These are phyloP conservation scores for Camelina laxa DNA, from an alignment of 345 rosid genomes.

Conservation along the genomic window DNA sequence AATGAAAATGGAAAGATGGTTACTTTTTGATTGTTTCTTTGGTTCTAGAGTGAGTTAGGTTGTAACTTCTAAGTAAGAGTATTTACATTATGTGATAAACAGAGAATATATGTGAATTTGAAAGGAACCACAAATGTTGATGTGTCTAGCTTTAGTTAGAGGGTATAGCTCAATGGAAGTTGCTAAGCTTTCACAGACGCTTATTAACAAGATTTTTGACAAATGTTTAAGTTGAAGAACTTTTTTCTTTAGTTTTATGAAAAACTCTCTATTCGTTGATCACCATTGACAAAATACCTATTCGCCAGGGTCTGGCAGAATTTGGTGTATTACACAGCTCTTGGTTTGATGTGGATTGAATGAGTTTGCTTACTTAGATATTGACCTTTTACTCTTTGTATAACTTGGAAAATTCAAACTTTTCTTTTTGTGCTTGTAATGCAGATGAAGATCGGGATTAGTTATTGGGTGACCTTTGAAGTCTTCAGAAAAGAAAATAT, in stretches of 20 bases:
- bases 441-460: slow-evolving; percentile 50
- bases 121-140: neutral
- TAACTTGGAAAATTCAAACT: slow-evolving; percentile 11
- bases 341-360: slow-evolving; percentile 9
- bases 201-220: neutral
- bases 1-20: slow-evolving; percentile 8
- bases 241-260: slow-evolving; percentile 2
- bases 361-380: neutral
- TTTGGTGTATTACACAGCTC: neutral
- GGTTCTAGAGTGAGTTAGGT: neutral
- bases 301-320: neutral
- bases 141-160: neutral
- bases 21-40: neutral
- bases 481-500: slow-evolving; percentile 3
- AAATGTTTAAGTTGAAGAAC: neutral
- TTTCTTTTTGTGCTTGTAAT: slow-evolving; percentile 5
- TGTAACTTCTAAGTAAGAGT: neutral
- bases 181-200: neutral
- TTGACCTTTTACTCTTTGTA: neutral
- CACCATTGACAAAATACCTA: neutral
- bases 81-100: neutral
- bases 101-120: neutral
- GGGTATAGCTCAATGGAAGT: neutral
- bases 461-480: slow-evolving; percentile 3
- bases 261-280: neutral